Conservation (phyloP, 179 eudicot species). For the Camellia oleifera region DNA sequence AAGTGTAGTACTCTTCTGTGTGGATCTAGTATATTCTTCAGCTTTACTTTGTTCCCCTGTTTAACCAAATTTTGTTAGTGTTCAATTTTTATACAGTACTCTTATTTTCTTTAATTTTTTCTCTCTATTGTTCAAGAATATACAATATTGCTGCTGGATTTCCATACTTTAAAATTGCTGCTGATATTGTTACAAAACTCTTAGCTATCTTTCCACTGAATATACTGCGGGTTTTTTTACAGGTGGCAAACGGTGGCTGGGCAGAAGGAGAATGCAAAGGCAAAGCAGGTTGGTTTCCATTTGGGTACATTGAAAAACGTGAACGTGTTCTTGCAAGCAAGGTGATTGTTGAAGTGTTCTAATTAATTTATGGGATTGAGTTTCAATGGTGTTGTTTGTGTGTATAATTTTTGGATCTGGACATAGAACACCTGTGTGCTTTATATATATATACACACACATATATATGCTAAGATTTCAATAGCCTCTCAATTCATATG, state of each 20-base stretch:
- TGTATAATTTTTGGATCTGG: neutral
- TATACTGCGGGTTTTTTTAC: conserved; percentile 12
- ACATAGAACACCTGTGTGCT: too few species aligned
- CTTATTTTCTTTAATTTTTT: too few species aligned
- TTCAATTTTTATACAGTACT: neutral
- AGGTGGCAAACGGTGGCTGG: conserved; percentile 93
- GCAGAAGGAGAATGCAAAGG: conserved; percentile 99
- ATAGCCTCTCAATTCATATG: neutral
- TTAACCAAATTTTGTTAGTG: neutral
- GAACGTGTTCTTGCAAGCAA: conserved; percentile 95
- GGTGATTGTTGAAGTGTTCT: conserved; percentile 58
- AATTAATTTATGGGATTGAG: neutral
- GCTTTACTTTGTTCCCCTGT: conserved; percentile 5
- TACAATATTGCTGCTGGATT: neutral
- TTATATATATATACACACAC: too few species aligned
- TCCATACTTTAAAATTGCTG: conserved; percentile 29
- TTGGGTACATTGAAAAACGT: conserved; percentile 81
- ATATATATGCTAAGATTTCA: neutral
- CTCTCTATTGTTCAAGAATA: neutral
- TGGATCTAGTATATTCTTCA: neutral
- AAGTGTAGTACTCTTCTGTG: neutral
- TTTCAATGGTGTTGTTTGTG: neutral
- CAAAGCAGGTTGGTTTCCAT: conserved; percentile 97
- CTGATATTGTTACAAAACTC: conserved; percentile 70
- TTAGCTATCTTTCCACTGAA: conserved; percentile 12